Evolutionary conservation across 805 yeast species (phyloP).

Genomic region (Myxozyma monticola): DNA sequence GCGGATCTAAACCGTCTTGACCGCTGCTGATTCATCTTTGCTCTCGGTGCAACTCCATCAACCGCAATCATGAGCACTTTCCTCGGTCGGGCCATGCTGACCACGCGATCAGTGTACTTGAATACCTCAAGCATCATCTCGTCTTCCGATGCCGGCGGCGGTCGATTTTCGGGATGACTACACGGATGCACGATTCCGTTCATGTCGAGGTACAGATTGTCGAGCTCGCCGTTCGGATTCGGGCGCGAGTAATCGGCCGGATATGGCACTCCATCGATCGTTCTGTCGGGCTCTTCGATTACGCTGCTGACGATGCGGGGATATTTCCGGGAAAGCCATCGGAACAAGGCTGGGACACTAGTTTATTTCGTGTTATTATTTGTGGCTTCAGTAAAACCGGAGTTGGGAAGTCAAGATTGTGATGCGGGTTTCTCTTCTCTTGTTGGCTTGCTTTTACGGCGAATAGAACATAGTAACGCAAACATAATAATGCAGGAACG

Average conservation of each 20-base stretch:
- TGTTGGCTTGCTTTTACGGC: constrained; percentile 9
- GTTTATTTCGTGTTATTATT: constrained; percentile 6
- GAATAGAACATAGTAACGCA: constrained; percentile 1
- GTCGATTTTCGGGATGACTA: constrained; percentile 95
- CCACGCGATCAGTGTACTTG: constrained; percentile 86
- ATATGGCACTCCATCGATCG: constrained; percentile 57
- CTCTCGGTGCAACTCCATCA: constrained; percentile 99
- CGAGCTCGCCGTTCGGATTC: constrained; percentile 94
- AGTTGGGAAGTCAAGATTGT: constrained; percentile 3
- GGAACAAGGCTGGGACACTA: constrained; percentile 93
- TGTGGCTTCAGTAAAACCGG: constrained; percentile 2
- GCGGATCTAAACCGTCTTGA: constrained; percentile 92
- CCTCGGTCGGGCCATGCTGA: constrained; percentile 92
- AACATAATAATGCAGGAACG: background rate
- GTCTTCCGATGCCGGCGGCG: constrained; percentile 94
- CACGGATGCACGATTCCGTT: constrained; percentile 99
- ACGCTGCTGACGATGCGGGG: constrained; percentile 94
- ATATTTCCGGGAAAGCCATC: constrained; percentile 92
- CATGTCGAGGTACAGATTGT: constrained; percentile 93
- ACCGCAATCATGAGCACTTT: constrained; percentile 92
- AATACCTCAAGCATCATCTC: constrained; percentile 95
- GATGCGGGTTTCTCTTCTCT: background rate
- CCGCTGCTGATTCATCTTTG: constrained; percentile 96
- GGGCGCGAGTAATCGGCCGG: constrained; percentile 71
- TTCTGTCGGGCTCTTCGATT: constrained; percentile 62